Base-by-base conservation (phyloP, 495 filamentous ascomycete species). In the Trichoderma orchidacearum region DNA sequence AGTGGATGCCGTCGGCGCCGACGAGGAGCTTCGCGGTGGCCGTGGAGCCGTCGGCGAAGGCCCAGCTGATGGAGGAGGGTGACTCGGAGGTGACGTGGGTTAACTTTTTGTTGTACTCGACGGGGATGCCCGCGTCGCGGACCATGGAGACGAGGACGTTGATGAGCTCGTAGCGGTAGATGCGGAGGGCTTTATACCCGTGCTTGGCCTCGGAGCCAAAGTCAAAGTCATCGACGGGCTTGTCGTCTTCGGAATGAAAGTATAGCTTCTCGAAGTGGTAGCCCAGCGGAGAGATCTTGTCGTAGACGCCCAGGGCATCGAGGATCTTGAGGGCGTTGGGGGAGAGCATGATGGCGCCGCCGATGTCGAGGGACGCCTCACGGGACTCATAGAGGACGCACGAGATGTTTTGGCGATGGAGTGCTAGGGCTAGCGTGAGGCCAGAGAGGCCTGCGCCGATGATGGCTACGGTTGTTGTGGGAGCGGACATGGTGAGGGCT, bases 1-100 rank as follows among this genome's bases (percentile, higher is more conserved):
- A 75, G 58, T 80, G 74, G 54, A 78, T 77, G 21, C 78, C 75
- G 34, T 80, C 75, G 0, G 74, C 72, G 1, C 74, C 77, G 23
- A 80, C 66, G 8, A 80, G 61, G 30, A 70, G 66, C 1, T 54
- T 45, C 3, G 73, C 71, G 0, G 53, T 58, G 7, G 27, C 63
- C 4, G 58, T 62, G 3, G 64, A 63, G 9, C 72, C 73, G 53
- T 78, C 72, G 15, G 59, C 63, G 48, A 77, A 71, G n/a, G 41
- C 52, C 61, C 75, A 78, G 0, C 60, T 63, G 1, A 79, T 73
- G 28, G 48, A 48, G 8, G 64, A 59, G 2, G 60, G 56, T 4
- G 62, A 63, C 32, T 77, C 73, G 0, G 66, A 58, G 13, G 70
- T 45, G 6, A 80, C 52, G 18, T 62, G 59, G 2, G 57, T 51